A percentile compares a stretch with the other conserved stretches of the same genome.
Conservation (phyloP, 108 stramenopile genomes). For the Nannochloropsis granulata region DNA sequence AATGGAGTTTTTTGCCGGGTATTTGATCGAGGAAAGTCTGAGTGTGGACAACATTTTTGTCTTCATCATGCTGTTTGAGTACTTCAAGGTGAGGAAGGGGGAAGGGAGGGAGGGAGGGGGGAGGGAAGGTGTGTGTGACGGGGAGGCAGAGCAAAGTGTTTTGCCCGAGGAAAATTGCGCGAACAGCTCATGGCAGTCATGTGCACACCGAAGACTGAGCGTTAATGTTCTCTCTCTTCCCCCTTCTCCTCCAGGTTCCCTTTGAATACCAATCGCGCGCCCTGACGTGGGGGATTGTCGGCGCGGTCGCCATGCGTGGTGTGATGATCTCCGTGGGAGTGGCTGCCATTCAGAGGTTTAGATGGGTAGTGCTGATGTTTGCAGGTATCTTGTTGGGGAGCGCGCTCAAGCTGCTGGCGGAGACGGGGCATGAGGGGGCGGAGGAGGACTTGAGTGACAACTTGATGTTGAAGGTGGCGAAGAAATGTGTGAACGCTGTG, state of each 20-base stretch:
- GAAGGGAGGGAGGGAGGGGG: not conserved
- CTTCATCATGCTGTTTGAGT: conserved; percentile 51
- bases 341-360: conserved; percentile 64
- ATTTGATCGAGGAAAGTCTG: conserved; percentile 45
- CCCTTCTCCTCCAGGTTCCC: not conserved
- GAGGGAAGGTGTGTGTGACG: not conserved
- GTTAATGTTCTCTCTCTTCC: not conserved
- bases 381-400: conserved; percentile 66
- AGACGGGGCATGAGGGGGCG: conserved; percentile 53
- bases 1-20: conserved; percentile 47
- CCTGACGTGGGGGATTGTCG: conserved; percentile 38
- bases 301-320: conserved; percentile 71
- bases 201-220: not conserved
- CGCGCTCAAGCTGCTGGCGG: conserved; percentile 49
- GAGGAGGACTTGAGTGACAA: conserved; percentile 54
- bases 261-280: conserved; percentile 3
- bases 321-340: conserved; percentile 82
- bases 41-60: conserved; percentile 50
- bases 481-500: conserved; percentile 48
- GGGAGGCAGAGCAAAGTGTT: not conserved
- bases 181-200: no score
- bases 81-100: conserved; percentile 37
- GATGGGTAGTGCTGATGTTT: conserved; percentile 55
- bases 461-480: conserved; percentile 47
- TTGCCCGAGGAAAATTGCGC: no score